These are phyloP conservation scores for Trichoderma guizhouense DNA, from an alignment of 2,329 filamentous ascomycete genomes.

Conservation along the genomic window DNA sequence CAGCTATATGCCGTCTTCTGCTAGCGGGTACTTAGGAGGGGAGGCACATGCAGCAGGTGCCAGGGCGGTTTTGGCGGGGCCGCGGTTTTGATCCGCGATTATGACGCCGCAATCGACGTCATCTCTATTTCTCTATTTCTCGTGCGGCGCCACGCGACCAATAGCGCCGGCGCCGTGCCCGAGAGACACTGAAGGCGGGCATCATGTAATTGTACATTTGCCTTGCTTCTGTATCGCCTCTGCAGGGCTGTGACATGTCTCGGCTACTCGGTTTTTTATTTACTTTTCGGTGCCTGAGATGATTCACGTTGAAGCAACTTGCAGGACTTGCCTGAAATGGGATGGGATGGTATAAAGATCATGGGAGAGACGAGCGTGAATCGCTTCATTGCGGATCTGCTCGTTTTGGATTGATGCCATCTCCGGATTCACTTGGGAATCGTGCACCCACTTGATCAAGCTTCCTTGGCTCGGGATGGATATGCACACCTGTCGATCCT, in stretches of 20 bases:
- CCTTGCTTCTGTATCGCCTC: not conserved
- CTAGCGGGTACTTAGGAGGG: not conserved
- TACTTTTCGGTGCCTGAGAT: not conserved
- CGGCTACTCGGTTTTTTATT: not conserved
- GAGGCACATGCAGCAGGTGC: not conserved
- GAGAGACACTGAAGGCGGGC: not conserved
- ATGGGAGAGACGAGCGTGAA: not conserved
- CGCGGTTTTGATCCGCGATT: slow-evolving; percentile 1
- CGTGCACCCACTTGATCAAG: not conserved
- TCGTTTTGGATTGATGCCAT: not conserved
- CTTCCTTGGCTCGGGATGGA: not conserved
- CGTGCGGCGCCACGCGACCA: not conserved
- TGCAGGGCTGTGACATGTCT: not conserved
- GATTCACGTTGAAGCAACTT: not conserved
- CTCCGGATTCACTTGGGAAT: not conserved
- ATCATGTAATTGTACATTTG: not conserved
- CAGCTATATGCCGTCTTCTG: not conserved
- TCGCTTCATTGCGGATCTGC: not conserved
- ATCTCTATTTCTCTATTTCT: not conserved
- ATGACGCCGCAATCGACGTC: slow-evolving; percentile 11
- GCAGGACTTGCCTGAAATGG: not conserved
- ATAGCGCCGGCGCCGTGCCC: not conserved
- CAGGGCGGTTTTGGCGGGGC: not conserved
- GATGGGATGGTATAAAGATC: not conserved
- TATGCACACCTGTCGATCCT: slow-evolving; percentile 4